Conservation (phyloP, 108 stramenopile genomes). For the Skeletonema marinoi region DNA sequence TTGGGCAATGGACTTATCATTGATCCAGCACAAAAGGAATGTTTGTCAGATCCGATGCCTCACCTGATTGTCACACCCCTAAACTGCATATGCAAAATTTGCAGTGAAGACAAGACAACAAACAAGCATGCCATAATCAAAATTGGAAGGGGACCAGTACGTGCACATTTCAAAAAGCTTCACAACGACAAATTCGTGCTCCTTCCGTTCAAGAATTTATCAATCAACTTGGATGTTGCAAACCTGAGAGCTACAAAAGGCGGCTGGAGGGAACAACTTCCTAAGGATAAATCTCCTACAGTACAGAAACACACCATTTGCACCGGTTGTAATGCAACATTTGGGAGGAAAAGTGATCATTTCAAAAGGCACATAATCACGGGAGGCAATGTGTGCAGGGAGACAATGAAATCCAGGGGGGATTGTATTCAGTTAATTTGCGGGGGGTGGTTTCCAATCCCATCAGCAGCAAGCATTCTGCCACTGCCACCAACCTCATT, state of each 20-base stretch:
- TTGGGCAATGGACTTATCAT: too few relatives aligned
- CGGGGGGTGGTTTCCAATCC: background rate
- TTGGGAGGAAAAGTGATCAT: too few relatives aligned
- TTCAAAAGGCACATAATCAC: background rate
- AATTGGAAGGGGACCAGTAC: background rate
- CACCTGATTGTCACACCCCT: background rate
- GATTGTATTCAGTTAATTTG: too few relatives aligned
- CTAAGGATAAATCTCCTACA: background rate
- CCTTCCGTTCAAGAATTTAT: too few relatives aligned
- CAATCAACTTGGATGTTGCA: background rate
- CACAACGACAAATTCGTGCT: background rate
- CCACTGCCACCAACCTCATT: background rate
- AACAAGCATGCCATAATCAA: background rate
- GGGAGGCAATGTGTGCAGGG: background rate
- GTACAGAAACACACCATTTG: background rate
- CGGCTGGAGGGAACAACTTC: background rate
- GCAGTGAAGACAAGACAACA: background rate
- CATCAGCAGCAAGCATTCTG: too few relatives aligned
- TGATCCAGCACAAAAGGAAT: too few relatives aligned
- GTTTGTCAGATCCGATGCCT: too few relatives aligned
- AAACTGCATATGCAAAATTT: background rate
- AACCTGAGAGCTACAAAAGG: background rate
- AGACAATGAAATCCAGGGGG: background rate
- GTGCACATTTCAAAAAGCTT: background rate
- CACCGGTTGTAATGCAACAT: too few relatives aligned